Percentiles rank a stretch among this genome's conserved stretches.
Conservation (phyloP, 148 eudicot species). For the Nyssa sinensis region DNA sequence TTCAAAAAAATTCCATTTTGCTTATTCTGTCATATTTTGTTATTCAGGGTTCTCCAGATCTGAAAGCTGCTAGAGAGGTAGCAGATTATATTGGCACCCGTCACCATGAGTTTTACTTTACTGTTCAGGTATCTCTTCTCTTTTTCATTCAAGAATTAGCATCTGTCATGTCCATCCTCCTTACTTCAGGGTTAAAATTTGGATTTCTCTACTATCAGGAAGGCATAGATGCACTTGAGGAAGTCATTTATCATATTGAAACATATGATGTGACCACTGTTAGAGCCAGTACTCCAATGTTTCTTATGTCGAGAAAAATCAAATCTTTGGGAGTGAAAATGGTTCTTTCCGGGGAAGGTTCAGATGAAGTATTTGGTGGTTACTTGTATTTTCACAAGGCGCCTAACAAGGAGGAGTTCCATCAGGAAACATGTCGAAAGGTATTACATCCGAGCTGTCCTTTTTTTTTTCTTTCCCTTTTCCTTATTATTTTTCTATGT, state of each 20-base stretch:
- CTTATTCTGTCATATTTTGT: conserved; percentile 1
- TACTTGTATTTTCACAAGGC: conserved; percentile 97
- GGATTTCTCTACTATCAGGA: conserved; percentile 48
- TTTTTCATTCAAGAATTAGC: neutral
- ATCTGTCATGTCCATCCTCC: neutral
- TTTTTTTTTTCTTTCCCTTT: too few relatives aligned
- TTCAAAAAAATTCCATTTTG: neutral
- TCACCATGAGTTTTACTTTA: conserved; percentile 93
- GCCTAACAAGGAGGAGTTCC: conserved; percentile 92
- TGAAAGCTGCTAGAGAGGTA: conserved; percentile 88
- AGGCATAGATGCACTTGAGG: conserved; percentile 95
- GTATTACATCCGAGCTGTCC: conserved; percentile 27
- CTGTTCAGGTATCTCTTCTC: conserved; percentile 73
- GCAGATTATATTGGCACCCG: conserved; percentile 92
- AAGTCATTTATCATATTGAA: conserved; percentile 91
- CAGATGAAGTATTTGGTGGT: conserved; percentile 98
- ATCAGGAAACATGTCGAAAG: conserved; percentile 96
- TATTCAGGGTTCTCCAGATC: conserved; percentile 93
- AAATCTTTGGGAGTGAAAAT: conserved; percentile 95
- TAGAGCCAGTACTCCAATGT: conserved; percentile 98
- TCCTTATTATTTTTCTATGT: too few relatives aligned
- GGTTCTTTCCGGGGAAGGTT: conserved; percentile 98
- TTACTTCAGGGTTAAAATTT: neutral
- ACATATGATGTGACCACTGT: conserved; percentile 94
- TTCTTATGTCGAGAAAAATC: conserved; percentile 95